Base-by-base conservation (phyloP, 257 asterid genomes). In the Solanum sparsipilum region DNA sequence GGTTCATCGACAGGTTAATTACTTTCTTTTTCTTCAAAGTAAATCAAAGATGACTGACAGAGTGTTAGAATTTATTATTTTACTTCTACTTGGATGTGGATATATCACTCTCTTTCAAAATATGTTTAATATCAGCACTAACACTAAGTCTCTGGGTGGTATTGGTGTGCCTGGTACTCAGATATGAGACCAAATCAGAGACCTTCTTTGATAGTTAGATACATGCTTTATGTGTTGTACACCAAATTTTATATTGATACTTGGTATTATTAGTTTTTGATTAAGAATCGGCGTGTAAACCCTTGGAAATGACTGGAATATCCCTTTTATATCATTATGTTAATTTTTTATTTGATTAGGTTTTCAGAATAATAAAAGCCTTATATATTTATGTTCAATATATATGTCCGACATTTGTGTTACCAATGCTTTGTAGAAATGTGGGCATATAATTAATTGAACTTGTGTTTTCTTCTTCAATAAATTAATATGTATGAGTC, bases 1-100 rank as follows among this genome's bases (percentile, higher is more conserved):
- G 99, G 95, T 96, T 91, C 99, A 97, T 91, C 97, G 94, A 86
- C 99, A 96, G 99, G 99, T 96, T 84, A 68, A 88, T 56, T 72
- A 70, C 85, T 87, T 88, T 87, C 23, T 18, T 32, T 71, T 86
- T 68, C 63, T 56, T 89, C 75, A 52, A 35, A 68, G 39, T 56
- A 68, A 41, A 41, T 41, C 8, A 48, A 31, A 84, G 52, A 85
- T 44, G 48, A 44, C 11, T 85, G 38, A 67, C 71, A 31, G 25
- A 31, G 10, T 68, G 38, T 29, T 68, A 29, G 9, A 68, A 68
- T 68, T 16, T 16, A 71, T 71, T 32, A 31, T 31, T 71, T 71
- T 32, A 31, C 18, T 71, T 39, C 41, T 71, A 16, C 41, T 70
- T 70, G 76, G 39, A 70, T 70, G 76, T 29, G 23, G 39, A 70